Conservation (phyloP, 768 basidiomycete genomes). For the Chiua virens region DNA sequence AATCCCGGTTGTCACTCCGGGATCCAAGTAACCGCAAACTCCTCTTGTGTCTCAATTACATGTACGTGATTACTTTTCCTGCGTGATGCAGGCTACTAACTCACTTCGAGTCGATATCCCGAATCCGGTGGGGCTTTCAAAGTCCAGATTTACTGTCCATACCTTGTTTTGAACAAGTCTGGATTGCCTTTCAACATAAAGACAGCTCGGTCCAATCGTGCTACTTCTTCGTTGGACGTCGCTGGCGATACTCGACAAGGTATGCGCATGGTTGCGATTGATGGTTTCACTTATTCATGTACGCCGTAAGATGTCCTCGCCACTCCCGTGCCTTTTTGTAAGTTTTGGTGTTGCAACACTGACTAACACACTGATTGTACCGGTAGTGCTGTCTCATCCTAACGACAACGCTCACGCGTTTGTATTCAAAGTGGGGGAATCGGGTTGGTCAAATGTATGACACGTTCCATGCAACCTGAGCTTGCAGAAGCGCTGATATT, state of each 20-base stretch:
- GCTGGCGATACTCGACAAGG: constrained; percentile 78
- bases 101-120: constrained; percentile 59
- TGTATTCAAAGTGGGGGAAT: constrained; percentile 75
- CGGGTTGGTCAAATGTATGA: constrained; percentile 83
- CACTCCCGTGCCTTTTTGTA: constrained; percentile 76
- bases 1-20: constrained; percentile 65
- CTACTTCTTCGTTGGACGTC: constrained; percentile 68
- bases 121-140: constrained; percentile 95
- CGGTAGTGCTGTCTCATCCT: constrained; percentile 81
- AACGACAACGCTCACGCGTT: constrained; percentile 81
- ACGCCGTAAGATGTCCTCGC: constrained; percentile 43
- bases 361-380: constrained; percentile 5
- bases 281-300: constrained; percentile 17
- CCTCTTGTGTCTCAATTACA: constrained; percentile 82
- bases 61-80: constrained; percentile 51
- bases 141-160: constrained; percentile 92
- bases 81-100: constrained; percentile 10
- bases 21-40: constrained; percentile 78
- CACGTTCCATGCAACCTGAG: constrained; percentile 4
- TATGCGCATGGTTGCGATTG: constrained; percentile 26
- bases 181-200: constrained; percentile 77
- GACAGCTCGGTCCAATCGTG: constrained; percentile 59
- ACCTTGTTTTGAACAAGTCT: constrained; percentile 90
- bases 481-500: constrained; percentile 4
- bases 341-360: constrained; percentile 32